phyloP scores from a whole-genome alignment of 2,329 filamentous ascomycete species.

The Trichothecium roseum region DNA sequence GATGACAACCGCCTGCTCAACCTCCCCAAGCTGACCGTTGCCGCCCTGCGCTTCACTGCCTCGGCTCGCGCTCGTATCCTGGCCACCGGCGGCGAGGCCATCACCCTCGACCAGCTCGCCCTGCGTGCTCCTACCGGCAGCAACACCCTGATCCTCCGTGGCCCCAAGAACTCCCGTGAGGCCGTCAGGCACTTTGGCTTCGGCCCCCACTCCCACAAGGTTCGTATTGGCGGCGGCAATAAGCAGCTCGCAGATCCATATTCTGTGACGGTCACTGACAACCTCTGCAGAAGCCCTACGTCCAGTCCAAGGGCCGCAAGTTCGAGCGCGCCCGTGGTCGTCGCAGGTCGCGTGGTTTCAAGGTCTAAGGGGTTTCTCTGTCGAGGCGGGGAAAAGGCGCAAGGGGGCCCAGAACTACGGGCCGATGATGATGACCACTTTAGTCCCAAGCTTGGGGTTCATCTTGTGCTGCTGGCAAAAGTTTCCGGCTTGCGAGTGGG shows the following conservation, averaged over 20 bases:
- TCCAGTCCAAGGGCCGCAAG: conserved; percentile 98
- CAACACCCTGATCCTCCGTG: conserved; percentile 95
- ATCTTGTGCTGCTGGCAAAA: conserved; percentile 1
- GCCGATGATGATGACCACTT: no score
- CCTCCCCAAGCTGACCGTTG: conserved; percentile 86
- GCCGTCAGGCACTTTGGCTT: conserved; percentile 99
- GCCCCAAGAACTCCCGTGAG: conserved; percentile 97
- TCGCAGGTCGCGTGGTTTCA: conserved; percentile 98
- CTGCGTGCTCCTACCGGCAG: conserved; percentile 88
- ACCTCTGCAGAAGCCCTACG: conserved; percentile 70
- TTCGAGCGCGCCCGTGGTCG: conserved; percentile 99
- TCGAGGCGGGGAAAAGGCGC: not conserved
- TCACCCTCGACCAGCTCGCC: conserved; percentile 96
- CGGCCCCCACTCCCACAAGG: conserved; percentile 96
- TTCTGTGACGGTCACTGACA: conserved; percentile 19
- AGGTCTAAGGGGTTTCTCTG: conserved; percentile 66
- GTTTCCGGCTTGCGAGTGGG: conserved; percentile 1
- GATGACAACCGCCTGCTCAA: conserved; percentile 92
- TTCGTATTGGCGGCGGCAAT: conserved; percentile 29
- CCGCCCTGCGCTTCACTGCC: conserved; percentile 92
- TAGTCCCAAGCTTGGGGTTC: no score
- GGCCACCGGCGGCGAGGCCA: conserved; percentile 86
- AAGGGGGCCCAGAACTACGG: no score
- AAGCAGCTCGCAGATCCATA: no score
- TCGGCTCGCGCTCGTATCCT: conserved; percentile 89